Evolutionary conservation across 257 asterid genomes (phyloP), one percentile per base, ranked within the genome.

Genomic region (Solanum commersonii): DNA sequence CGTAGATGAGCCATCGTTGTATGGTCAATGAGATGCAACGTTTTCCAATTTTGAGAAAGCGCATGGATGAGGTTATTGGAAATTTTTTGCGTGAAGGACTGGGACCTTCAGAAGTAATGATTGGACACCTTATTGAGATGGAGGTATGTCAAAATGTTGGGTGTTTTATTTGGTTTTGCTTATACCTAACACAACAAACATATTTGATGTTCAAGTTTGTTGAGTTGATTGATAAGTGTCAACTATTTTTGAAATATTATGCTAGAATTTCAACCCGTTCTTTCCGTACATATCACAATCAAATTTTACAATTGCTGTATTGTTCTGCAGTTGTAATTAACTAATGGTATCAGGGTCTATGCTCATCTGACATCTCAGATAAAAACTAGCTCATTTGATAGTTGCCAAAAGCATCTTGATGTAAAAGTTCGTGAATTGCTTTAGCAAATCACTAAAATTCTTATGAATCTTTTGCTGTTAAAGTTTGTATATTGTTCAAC

Each of bases 1-100:
- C 70, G 33, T 88, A 97, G 99, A 96, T 97, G 98, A 95, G 99
- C 91, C 99, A 93, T 88, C 93, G 90, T 33, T 94, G 98, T 90
- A 92, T 93, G 93, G 95, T 93, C 68, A 93, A 94, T 88, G 99
- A 95, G 85, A 90, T 97, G 91, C 97, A 93, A 90, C 95, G 98
- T 34, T 97, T 96, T 90, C 99, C 99, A 29, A 88, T 94, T 90
- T 92, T 97, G 34, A 90, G 94, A 68, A 94, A 91, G 90, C 90
- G 95, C 85, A 93, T 97, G 94, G 98, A 96, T 90, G 96, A 93
- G 87, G 98, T 94, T 83, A 90, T 91, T 35, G 95, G 96, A 70
- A 91, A 88, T 84, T 95, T 97, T 93, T 90, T 97, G 88, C 93
- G 94, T 81, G 98, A 93, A 92, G 98, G 98, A 84, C 97, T 95